Base-by-base conservation (phyloP, 2,329 filamentous ascomycete species). In the Claviceps capensis region DNA sequence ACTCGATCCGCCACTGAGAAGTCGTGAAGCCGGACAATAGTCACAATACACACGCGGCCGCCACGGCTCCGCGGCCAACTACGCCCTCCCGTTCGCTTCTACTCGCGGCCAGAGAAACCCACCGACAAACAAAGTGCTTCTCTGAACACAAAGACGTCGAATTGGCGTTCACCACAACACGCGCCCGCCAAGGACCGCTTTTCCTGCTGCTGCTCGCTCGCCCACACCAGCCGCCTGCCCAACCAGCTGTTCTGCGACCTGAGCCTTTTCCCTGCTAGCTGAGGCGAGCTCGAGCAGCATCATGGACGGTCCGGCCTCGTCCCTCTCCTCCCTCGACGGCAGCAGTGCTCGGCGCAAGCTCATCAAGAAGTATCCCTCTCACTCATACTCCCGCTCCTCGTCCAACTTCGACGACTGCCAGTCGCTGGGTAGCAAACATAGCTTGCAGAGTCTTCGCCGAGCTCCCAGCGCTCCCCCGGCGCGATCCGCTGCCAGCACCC, bases 371-470 rank as follows among this genome's bases (percentile, higher is more conserved):
- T 77, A 77, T 53, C 77, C 76, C 48, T 69, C 70, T 5, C 51
- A 54, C 43, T 45, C 51, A 56, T 71, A 76, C 62, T 70, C 64
- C 52, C 67, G 69, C 58, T 70, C 73, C 56, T 74, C 69, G 48
- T 71, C 71, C 62, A 72, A 69, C 63, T 67, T 75, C 69, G 75
- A 79, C 70, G 77, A 81, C 70, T 69, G 73, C 67, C 71, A 71
- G 61, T 80, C 76, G 59, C 68, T 82, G 60, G 72, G 74, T 67
- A 81, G 76, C 71, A 76, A 81, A 72, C 74, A 75, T 67, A 83
- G 79, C 75, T 81, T 79, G 59, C 74, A 76, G 61, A 82, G 77
- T 65, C 71, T 83, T 64, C 76, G 72, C 65, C 75, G 78, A 64
- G 73, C 77, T 63, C 78, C 79, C 58, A 81, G 77, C 66, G 77